Conservation (phyloP, 208 protist genomes). For the Acanthamoeba castellanii region DNA sequence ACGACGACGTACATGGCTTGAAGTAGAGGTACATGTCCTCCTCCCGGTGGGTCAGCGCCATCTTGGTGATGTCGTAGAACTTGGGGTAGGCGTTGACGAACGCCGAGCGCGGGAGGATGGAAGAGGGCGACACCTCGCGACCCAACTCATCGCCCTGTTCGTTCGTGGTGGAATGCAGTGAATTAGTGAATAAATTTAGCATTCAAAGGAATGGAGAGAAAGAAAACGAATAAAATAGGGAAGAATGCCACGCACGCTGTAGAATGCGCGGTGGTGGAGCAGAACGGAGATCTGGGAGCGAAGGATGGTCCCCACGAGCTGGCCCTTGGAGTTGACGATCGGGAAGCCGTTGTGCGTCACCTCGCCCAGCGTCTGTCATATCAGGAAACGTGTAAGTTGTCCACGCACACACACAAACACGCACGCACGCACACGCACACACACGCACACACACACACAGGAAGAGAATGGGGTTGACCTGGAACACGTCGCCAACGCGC, state of each 20-base stretch:
- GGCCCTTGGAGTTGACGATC: constrained; percentile 6
- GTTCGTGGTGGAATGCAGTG: background rate
- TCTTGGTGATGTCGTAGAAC: constrained; percentile 1
- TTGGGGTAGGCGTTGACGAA: constrained; percentile 57
- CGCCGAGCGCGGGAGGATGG: background rate
- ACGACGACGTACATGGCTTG: constrained; percentile 2
- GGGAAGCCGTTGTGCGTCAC: constrained; percentile 51
- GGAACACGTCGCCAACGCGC: background rate
- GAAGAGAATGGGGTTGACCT: background rate
- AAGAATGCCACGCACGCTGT: background rate
- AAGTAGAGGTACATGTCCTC: constrained; percentile 38
- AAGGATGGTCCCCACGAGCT: constrained; percentile 35
- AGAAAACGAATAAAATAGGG: background rate
- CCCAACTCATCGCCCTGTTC: background rate
- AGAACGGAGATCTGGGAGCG: constrained; percentile 36
- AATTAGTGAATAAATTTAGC: too few relatives aligned
- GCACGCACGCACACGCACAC: too few relatives aligned
- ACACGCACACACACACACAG: background rate
- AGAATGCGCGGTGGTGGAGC: background rate
- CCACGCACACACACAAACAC: too few relatives aligned
- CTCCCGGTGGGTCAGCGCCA: background rate
- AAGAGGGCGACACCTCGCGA: background rate
- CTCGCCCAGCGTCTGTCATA: background rate
- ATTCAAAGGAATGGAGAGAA: background rate
- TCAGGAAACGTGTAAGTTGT: background rate